Evolutionary conservation across 2,329 filamentous ascomycete species (phyloP).

Genomic region (Stemphylium vesicarium): DNA sequence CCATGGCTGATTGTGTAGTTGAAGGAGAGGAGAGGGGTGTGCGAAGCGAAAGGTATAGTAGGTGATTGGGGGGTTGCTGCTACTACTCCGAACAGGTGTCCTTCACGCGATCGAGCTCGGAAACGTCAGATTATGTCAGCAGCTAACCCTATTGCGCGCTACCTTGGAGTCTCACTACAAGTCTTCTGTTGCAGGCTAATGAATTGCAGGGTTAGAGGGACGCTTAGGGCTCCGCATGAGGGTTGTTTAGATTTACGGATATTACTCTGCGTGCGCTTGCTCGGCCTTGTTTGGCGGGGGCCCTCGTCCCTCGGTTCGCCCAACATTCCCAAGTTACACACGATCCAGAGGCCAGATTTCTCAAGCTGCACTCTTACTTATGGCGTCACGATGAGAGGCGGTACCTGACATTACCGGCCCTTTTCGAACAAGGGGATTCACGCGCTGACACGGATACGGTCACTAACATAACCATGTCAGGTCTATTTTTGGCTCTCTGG

Average conservation of each 20-base stretch:
- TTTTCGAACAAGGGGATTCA: neutral
- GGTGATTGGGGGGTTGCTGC: slow-evolving; percentile 30
- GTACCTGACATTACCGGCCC: slow-evolving; percentile 1
- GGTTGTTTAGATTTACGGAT: slow-evolving; percentile 1
- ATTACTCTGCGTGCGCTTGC: slow-evolving; percentile 1
- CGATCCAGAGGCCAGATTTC: slow-evolving; percentile 12
- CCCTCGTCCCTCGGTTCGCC: slow-evolving; percentile 5
- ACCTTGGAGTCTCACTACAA: slow-evolving; percentile 10
- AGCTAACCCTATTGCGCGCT: slow-evolving; percentile 11
- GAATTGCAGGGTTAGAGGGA: slow-evolving; percentile 12
- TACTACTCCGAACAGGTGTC: slow-evolving; percentile 26
- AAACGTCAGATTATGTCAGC: slow-evolving; percentile 29
- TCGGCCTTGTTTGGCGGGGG: neutral
- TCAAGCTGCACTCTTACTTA: neutral
- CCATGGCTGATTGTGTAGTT: slow-evolving; percentile 52
- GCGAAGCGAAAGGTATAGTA: slow-evolving; percentile 32
- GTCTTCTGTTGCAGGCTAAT: slow-evolving; percentile 9
- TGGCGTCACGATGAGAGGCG: slow-evolving; percentile 2
- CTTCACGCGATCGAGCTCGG: slow-evolving; percentile 16
- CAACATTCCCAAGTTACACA: neutral
- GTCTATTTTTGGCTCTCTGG: neutral
- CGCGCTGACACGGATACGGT: slow-evolving; percentile 1
- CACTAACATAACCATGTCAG: neutral
- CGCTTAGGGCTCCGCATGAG: slow-evolving; percentile 2
- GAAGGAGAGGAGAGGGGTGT: slow-evolving; percentile 20